phyloP scores from a whole-genome alignment of 257 asterid species.

The Plantago major region DNA sequence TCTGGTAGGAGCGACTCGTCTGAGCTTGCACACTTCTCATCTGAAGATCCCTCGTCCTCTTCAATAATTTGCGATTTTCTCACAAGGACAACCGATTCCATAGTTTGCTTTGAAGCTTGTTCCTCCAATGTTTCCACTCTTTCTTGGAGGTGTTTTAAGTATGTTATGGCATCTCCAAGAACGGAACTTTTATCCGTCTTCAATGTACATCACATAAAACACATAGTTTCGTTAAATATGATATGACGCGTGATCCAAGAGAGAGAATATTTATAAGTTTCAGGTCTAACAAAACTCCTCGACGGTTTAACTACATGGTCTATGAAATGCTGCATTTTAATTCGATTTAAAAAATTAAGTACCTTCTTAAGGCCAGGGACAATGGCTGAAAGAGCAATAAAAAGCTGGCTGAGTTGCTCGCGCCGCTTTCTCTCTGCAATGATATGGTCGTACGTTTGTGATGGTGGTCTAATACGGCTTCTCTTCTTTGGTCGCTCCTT shows the following conservation, averaged over 20 bases:
- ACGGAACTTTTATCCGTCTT: constrained; percentile 43
- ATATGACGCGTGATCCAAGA: too few relatives aligned
- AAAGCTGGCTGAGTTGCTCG: constrained; percentile 34
- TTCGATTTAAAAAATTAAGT: not conserved
- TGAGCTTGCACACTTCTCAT: constrained; percentile 18
- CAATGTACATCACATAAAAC: not conserved
- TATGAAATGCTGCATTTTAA: not conserved
- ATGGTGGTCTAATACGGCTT: constrained; percentile 27
- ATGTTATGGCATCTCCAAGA: constrained; percentile 30
- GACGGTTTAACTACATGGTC: not conserved
- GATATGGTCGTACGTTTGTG: constrained; percentile 33
- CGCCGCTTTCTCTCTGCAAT: constrained; percentile 43
- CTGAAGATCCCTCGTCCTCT: constrained; percentile 23
- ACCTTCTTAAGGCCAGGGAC: constrained; percentile 47
- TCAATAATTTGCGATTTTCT: constrained; percentile 25
- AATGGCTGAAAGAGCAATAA: constrained; percentile 36
- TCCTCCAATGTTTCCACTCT: constrained; percentile 30
- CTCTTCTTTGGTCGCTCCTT: constrained; percentile 10
- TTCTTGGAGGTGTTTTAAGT: constrained; percentile 35
- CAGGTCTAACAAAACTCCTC: not conserved
- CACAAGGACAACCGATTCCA: constrained; percentile 26
- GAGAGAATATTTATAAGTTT: too few relatives aligned
- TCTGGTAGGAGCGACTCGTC: constrained; percentile 18
- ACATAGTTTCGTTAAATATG: not conserved
- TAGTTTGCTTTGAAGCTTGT: constrained; percentile 14